Evolutionary conservation across 345 rosid species (phyloP).

Genomic region (Syzygium jambos): DNA sequence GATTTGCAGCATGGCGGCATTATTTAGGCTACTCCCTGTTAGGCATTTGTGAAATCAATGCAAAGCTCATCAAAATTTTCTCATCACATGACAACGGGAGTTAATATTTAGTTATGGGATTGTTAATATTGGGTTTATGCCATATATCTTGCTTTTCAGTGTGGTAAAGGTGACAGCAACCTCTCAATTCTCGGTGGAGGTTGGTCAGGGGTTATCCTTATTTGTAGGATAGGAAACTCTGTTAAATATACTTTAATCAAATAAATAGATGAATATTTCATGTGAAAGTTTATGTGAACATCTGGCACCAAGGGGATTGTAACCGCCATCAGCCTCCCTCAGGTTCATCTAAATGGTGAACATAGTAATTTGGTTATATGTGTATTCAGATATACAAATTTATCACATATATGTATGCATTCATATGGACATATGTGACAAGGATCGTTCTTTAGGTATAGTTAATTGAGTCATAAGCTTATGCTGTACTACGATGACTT

Average conservation of each 20-base stretch:
- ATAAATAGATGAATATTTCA: not conserved
- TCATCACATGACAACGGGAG: not conserved
- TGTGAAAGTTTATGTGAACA: not conserved
- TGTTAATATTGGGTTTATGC: not conserved
- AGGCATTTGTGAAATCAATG: not conserved
- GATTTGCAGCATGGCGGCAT: not conserved
- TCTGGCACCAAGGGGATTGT: not conserved
- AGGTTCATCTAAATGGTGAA: not conserved
- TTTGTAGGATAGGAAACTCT: not conserved
- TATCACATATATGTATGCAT: not conserved
- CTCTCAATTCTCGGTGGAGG: not conserved
- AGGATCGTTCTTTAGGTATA: not conserved
- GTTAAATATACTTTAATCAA: not conserved
- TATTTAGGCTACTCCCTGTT: not conserved
- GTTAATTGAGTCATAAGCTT: not conserved
- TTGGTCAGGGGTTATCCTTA: not conserved
- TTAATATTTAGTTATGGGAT: not conserved
- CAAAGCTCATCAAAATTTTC: not conserved
- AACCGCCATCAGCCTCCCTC: not conserved
- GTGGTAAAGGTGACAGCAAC: not conserved
- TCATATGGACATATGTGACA: not conserved
- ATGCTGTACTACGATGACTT: not conserved
- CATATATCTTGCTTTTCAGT: not conserved
- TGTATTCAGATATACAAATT: not conserved
- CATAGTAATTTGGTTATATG: not conserved